Evolutionary conservation across 805 yeast species (phyloP), one percentile per base, ranked within the genome.

Genomic region (Metschnikowia bowlesiae): DNA sequence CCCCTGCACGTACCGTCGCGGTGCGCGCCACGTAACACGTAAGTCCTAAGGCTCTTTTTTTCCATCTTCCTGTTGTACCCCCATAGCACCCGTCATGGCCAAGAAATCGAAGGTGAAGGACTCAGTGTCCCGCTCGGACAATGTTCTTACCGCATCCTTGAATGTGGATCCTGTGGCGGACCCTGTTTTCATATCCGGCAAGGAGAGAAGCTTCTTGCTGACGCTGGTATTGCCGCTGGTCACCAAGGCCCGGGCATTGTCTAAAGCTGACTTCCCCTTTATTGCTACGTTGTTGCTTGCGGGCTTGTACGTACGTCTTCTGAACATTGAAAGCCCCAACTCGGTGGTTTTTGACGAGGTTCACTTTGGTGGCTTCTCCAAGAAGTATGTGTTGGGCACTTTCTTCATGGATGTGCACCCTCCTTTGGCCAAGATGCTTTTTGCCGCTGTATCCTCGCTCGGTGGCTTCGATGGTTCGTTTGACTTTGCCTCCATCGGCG

Each of bases 361-460:
- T 38, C 96, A 88, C 68, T 94, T 94, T 62, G 99, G 99, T 50
- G 95, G 95, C n/a, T 94, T 92, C 70, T 96, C 97, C 32, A 78
- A 85, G 51, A 83, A 87, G 68, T 94, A 90, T 70, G 76, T 83
- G 48, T 67, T 70, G 47, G 87, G 89, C 16, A 67, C 67, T 14
- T 85, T 74, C 62, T 86, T 85, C 67, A 76, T 85, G 79, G 91
- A 84, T 64, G 85, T 82, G 40, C 87, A 86, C 62, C 95, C 96
- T 8, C 96, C 96, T 4, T 73, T 87, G 57, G 86, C 87, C 36
- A 83, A 85, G 62, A 78, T 87, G 83, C 66, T 87, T 44, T 86
- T 77, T 67, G 94, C 91, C 2, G 86, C 84, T 44, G 79, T 86
- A 48, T 89, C 80, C 1, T 66, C 77, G 32, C 53, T 84, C 10